Evolutionary conservation across 2,329 filamentous ascomycete genomes (phyloP).

Genomic region (Knoxdaviesia capensis): DNA sequence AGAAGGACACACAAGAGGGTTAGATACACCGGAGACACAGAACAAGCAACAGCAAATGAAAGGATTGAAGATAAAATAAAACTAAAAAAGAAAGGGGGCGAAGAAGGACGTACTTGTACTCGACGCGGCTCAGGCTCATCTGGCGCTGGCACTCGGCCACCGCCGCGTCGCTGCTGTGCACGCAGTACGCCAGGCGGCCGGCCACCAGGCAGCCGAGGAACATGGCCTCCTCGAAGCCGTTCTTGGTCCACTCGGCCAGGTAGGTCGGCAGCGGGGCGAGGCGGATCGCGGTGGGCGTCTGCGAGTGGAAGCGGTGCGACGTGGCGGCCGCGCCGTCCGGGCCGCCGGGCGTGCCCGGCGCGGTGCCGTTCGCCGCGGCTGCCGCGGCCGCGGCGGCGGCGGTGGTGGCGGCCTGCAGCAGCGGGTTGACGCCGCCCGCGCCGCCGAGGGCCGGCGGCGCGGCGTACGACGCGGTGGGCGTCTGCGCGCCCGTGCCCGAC

Average conservation of each 20-base stretch:
- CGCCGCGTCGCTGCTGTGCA: constrained; percentile 35
- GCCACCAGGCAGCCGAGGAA: constrained; percentile 81
- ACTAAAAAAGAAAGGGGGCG: not conserved
- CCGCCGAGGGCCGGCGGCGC: constrained; percentile 34
- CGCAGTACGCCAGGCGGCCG: constrained; percentile 38
- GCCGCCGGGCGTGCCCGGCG: constrained; percentile 20
- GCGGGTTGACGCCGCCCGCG: constrained; percentile 54
- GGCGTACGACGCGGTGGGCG: constrained; percentile 47
- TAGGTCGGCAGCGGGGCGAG: constrained; percentile 61
- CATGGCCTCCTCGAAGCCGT: constrained; percentile 57
- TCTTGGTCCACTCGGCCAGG: constrained; percentile 77
- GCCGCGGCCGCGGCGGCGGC: constrained; percentile 32
- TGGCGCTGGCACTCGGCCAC: constrained; percentile 29
- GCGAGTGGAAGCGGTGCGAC: constrained; percentile 35
- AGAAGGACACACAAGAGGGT: not conserved
- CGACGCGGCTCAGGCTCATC: constrained; percentile 36
- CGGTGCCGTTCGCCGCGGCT: constrained; percentile 11
- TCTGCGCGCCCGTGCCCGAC: constrained; percentile 75
- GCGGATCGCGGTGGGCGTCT: constrained; percentile 73
- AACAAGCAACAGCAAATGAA: not conserved
- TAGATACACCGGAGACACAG: not conserved
- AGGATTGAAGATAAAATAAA: not conserved
- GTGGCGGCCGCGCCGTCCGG: constrained; percentile 15
- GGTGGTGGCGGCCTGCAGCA: constrained; percentile 78
- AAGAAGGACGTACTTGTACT: constrained; percentile 33